phyloP scores from a whole-genome alignment of 768 basidiomycete species.

The Macrolepiota dolichaula region DNA sequence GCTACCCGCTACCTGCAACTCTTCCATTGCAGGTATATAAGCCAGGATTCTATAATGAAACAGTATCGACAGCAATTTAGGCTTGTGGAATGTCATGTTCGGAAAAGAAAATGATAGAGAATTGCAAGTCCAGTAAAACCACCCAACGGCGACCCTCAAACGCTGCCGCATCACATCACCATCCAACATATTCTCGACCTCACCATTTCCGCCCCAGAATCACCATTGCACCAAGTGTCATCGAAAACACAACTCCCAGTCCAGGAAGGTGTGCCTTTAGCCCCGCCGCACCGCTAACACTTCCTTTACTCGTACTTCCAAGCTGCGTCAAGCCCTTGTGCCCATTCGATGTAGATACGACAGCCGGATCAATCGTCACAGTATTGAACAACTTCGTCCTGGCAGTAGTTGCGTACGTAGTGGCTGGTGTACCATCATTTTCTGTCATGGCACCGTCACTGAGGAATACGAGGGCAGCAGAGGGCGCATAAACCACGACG shows the following conservation, averaged over 20 bases:
- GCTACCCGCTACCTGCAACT: background rate
- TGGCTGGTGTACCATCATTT: constrained; percentile 26
- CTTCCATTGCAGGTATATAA: background rate
- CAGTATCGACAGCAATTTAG: background rate
- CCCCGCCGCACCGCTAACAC: constrained; percentile 16
- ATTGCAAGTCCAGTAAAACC: background rate
- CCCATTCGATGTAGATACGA: constrained; percentile 66
- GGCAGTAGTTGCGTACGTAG: constrained; percentile 51
- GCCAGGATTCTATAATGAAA: background rate
- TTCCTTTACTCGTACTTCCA: constrained; percentile 38
- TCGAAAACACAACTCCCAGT: background rate
- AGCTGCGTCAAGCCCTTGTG: constrained; percentile 26
- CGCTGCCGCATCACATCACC: background rate
- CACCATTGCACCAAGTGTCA: background rate
- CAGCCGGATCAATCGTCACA: constrained; percentile 47
- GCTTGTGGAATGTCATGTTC: background rate
- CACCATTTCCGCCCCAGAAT: constrained; percentile 4
- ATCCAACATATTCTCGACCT: background rate
- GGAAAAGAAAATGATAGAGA: background rate
- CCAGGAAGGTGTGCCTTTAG: background rate
- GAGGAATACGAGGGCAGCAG: constrained; percentile 70
- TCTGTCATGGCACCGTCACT: constrained; percentile 34
- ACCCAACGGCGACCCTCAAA: background rate
- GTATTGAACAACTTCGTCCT: constrained; percentile 49
- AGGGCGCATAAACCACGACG: constrained; percentile 65